Conservation (phyloP, 345 rosid species). For the Noccaea bulbosa region DNA sequence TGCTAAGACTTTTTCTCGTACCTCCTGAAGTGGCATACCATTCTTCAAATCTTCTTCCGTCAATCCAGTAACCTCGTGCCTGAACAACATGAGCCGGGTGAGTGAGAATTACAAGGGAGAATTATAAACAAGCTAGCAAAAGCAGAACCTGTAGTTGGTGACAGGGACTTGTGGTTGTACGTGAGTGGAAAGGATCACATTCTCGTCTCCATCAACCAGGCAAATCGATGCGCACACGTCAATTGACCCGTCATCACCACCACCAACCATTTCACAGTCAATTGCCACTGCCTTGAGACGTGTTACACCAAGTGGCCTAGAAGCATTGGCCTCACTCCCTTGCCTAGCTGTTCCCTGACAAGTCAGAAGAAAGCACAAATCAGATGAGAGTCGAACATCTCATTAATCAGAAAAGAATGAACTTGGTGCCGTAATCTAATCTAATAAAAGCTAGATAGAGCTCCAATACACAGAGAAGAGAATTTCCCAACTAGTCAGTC, state of each 20-base stretch:
- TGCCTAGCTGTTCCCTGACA: constrained; percentile 31
- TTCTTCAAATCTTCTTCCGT: constrained; percentile 66
- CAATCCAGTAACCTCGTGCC: constrained; percentile 70
- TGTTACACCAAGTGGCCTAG: constrained; percentile 29
- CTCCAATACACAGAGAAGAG: accelerated
- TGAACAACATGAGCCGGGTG: constrained; percentile 34
- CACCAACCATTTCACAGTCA: constrained; percentile 84
- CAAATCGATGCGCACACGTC: constrained; percentile 72
- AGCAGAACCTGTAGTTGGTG: constrained; percentile 61
- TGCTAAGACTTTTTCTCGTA: constrained; percentile 47
- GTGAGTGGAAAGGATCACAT: constrained; percentile 58
- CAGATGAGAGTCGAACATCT: no score
- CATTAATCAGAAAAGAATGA: no score
- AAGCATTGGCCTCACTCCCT: constrained; percentile 29
- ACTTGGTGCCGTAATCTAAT: no score
- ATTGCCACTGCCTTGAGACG: constrained; percentile 59
- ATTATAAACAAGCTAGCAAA: constrained; percentile 12
- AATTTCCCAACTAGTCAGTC: neutral
- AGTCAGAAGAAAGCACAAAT: neutral
- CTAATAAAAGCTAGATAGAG: no score
- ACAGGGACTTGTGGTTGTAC: constrained; percentile 63
- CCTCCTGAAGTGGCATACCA: constrained; percentile 60
- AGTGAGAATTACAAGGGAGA: neutral
- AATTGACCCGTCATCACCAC: constrained; percentile 60
- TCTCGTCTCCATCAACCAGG: constrained; percentile 73